phyloP scores from a whole-genome alignment of 176 grass and related monocot genomes.

The Tillandsia leiboldiana region DNA sequence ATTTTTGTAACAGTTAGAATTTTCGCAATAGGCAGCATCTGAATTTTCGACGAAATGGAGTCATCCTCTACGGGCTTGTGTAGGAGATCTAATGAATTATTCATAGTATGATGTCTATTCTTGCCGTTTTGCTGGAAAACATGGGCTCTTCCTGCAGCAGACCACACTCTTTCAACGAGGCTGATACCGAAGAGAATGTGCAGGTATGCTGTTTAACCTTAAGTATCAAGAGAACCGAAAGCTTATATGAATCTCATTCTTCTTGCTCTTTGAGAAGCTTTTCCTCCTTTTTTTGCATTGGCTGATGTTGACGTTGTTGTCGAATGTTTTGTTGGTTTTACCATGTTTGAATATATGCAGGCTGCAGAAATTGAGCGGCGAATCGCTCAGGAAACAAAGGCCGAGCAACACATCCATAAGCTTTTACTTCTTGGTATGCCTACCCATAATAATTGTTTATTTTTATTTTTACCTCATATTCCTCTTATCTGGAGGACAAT shows the following conservation, averaged over 20 bases:
- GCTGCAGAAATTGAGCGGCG: conserved; percentile 67
- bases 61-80: neutral
- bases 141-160: conserved; percentile 96
- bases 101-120: conserved; percentile 37
- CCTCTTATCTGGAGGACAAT: neutral
- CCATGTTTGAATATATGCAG: conserved; percentile 23
- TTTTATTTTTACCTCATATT: neutral
- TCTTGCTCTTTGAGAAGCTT: neutral
- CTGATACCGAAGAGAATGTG: conserved; percentile 55
- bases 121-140: conserved; percentile 47
- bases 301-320: neutral
- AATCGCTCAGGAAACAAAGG: conserved; percentile 84
- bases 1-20: too few relatives aligned
- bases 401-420: conserved; percentile 92
- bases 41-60: neutral
- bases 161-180: conserved; percentile 59
- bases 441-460: neutral
- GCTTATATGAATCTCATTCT: neutral
- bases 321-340: conserved; percentile 11
- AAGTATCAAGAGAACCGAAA: neutral
- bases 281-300: neutral
- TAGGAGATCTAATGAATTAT: neutral
- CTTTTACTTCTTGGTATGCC: conserved; percentile 80
- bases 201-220: conserved; percentile 29
- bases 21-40: neutral